Percentiles rank a stretch among this genome's conserved stretches.
Evolutionary conservation across 805 yeast species (phyloP).

Genomic region (Candida suzukii): DNA sequence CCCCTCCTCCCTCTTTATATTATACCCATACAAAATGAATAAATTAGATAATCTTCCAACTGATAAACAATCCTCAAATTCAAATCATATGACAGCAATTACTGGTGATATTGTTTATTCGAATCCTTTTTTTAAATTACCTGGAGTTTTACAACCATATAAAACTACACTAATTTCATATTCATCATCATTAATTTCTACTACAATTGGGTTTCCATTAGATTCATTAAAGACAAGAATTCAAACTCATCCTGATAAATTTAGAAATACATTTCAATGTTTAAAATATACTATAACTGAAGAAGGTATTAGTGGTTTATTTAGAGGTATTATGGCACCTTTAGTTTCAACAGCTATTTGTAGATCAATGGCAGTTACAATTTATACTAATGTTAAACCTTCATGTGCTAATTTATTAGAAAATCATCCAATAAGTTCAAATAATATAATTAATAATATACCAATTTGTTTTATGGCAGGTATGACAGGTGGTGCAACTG

Average conservation of each 20-base stretch:
- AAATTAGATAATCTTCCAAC: background rate
- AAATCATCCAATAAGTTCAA: slow-evolving; percentile 6
- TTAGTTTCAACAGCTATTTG: slow-evolving; percentile 58
- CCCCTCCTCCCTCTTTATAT: no score
- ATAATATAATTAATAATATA: slow-evolving; percentile 27
- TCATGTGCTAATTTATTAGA: slow-evolving; percentile 11
- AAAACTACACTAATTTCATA: slow-evolving; percentile 57
- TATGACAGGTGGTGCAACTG: slow-evolving; percentile 54
- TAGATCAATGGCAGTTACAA: slow-evolving; percentile 57
- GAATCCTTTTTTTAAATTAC: slow-evolving; percentile 42
- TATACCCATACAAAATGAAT: no score
- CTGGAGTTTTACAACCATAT: slow-evolving; percentile 41
- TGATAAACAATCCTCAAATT: background rate
- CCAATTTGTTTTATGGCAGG: slow-evolving; percentile 53
- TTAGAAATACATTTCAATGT: slow-evolving; percentile 51
- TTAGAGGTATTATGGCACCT: slow-evolving; percentile 73
- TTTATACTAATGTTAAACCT: slow-evolving; percentile 53
- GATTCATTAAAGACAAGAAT: slow-evolving; percentile 84
- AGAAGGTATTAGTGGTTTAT: slow-evolving; percentile 69
- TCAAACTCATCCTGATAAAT: slow-evolving; percentile 59
- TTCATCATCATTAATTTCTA: slow-evolving; percentile 53
- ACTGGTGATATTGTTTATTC: slow-evolving; percentile 45
- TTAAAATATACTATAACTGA: slow-evolving; percentile 41
- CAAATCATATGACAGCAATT: slow-evolving; percentile 47
- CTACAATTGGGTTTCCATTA: slow-evolving; percentile 73